Evolutionary conservation across 2,329 filamentous ascomycete genomes (phyloP).

Genomic region (Phialophora verrucosa): DNA sequence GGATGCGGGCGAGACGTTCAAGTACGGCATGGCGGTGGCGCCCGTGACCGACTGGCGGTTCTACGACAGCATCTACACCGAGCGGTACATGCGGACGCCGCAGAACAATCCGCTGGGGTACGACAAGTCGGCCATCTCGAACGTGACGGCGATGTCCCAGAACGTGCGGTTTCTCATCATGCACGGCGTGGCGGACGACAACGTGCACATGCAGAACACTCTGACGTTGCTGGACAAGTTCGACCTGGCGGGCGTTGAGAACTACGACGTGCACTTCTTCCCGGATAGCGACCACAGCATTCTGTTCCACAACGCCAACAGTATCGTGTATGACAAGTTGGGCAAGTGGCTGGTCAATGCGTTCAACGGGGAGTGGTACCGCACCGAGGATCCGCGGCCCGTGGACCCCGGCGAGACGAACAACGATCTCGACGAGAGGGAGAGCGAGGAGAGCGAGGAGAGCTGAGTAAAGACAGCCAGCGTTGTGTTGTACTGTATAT

Average conservation of each 20-base stretch:
- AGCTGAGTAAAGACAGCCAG: background rate
- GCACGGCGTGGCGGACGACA: conserved; percentile 96
- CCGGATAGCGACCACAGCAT: conserved; percentile 96
- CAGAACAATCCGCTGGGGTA: conserved; percentile 82
- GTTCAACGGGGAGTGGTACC: conserved; percentile 94
- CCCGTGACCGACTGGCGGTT: conserved; percentile 98
- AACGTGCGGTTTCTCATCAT: conserved; percentile 92
- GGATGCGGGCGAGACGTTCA: conserved; percentile 87
- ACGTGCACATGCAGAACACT: conserved; percentile 96
- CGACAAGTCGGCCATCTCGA: conserved; percentile 72
- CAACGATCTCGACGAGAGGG: background rate
- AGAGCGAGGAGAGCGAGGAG: background rate
- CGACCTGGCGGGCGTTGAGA: conserved; percentile 79
- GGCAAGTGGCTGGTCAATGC: conserved; percentile 94
- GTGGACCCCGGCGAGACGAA: conserved; percentile 12
- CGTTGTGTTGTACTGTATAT: background rate
- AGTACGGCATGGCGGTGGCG: conserved; percentile 96
- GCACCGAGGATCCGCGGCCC: conserved; percentile 44
- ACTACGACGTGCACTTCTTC: conserved; percentile 96
- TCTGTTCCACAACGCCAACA: conserved; percentile 90
- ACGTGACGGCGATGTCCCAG: conserved; percentile 72
- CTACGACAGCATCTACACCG: conserved; percentile 93
- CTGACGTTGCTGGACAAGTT: conserved; percentile 84
- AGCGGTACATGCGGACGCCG: conserved; percentile 96
- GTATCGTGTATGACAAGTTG: conserved; percentile 87